Evolutionary conservation across 768 basidiomycete species (phyloP), one percentile per base, ranked within the genome.

Genomic region (Lentinula guzmanii): DNA sequence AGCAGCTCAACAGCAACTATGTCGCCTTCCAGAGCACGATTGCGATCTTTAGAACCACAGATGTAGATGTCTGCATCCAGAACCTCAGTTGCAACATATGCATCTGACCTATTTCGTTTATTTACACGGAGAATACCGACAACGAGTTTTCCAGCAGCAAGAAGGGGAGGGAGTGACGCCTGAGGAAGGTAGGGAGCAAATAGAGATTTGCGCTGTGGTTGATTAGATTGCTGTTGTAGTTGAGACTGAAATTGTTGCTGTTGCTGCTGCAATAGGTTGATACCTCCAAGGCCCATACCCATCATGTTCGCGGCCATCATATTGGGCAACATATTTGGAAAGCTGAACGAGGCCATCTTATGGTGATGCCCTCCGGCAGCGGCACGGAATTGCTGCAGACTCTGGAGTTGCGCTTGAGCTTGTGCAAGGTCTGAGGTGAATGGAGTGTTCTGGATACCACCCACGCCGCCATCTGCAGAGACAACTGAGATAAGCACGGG

Each of bases 101-200:
- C 97, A 72, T 99, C 97, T 16, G 95, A 98, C 60, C 97, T 86
- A 72, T 98, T 98, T 67, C 96, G 89, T 77, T 98, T 98, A 77
- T 98, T 98, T 66, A 98, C 97, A 37, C 97, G 88, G 55, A 99
- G 76, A 58, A 97, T 95, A 64, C 97, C 97, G 48, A 98, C 95
- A 60, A 99, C 97, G 51, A 99, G 81, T 75, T 98, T 98, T 52
- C 97, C 97, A 9, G 97, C 96, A 8, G 93, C 92, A 58, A 99
- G 84, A 58, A 99, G 86, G 54, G 97, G 97, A 28, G 96, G 96
- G 42, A 99, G 84, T 50, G 95, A 97, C 11, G 95, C 96, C 72
- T 98, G 95, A 55, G 97, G 97, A 63, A 99, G 86, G 72, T 99
- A 99, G 59, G 97, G 97, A 62, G 96, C 96, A 72, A 99, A 99